Percentiles rank a stretch among this genome's conserved stretches.
phyloP scores from a whole-genome alignment of 345 rosid genomes.

The Euphorbia lathyris region DNA sequence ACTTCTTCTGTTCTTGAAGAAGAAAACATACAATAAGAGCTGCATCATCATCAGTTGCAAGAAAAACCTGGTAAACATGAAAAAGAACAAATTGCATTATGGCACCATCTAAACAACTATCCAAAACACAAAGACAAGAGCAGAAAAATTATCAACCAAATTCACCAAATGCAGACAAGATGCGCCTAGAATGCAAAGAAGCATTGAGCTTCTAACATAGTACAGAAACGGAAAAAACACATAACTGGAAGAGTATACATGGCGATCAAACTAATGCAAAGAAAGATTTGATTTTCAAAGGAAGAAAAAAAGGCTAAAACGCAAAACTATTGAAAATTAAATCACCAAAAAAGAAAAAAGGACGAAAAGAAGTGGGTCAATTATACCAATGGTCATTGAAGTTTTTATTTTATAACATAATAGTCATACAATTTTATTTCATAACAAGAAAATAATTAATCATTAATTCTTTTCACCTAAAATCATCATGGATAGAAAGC shows the following conservation, averaged over 20 bases:
- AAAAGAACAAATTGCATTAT: conserved; percentile 7
- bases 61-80: conserved; percentile 61
- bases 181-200: not conserved
- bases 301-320: not conserved
- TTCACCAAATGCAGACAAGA: conserved; percentile 7
- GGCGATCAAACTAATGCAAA: not conserved
- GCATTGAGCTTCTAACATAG: not conserved
- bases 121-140: conserved; percentile 8
- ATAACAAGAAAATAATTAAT: too few relatives aligned
- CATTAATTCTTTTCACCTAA: too few relatives aligned
- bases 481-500: too few relatives aligned
- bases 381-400: too few relatives aligned
- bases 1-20: conserved; percentile 78
- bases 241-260: not conserved
- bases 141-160: not conserved
- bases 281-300: not conserved
- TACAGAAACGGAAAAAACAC: not conserved
- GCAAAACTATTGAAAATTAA: not conserved
- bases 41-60: conserved; percentile 78
- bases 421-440: too few relatives aligned
- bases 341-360: not conserved
- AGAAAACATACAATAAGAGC: conserved; percentile 81
- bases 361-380: not conserved
- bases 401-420: too few relatives aligned
- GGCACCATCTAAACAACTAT: conserved; percentile 15